Evolutionary conservation across 2,329 filamentous ascomycete species (phyloP).

Genomic region (Neonectria ditissima): DNA sequence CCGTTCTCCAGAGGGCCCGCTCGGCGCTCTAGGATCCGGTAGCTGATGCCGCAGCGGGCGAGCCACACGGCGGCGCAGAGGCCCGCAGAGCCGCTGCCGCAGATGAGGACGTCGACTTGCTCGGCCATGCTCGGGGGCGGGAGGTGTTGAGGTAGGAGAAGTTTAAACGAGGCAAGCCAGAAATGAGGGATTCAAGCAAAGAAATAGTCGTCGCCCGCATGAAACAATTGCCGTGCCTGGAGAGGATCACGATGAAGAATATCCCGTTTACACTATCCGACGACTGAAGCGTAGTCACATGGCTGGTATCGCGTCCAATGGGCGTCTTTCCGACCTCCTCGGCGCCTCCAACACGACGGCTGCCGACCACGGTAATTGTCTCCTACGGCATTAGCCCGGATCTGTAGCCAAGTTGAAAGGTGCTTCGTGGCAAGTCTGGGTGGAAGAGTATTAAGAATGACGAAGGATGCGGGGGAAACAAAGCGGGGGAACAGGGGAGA

Average conservation of each 20-base stretch:
- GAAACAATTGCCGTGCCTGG: not conserved
- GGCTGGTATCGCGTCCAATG: not conserved
- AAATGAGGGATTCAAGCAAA: not conserved
- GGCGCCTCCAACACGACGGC: not conserved
- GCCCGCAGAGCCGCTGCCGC: slow-evolving; percentile 33
- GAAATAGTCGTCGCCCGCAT: not conserved
- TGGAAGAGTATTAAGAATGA: not conserved
- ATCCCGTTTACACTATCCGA: not conserved
- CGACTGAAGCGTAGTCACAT: not conserved
- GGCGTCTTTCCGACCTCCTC: not conserved
- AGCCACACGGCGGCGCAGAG: slow-evolving; percentile 34
- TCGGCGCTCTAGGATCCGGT: slow-evolving; percentile 31
- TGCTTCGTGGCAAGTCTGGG: not conserved
- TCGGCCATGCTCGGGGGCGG: not conserved
- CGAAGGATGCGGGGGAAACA: slow-evolving; percentile 1
- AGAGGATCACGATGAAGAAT: not conserved
- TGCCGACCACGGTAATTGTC: not conserved
- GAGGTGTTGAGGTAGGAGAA: not conserved
- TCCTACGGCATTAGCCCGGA: not conserved
- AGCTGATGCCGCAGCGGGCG: slow-evolving; percentile 29
- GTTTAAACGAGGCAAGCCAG: not conserved
- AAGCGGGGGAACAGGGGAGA: not conserved
- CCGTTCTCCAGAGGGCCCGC: slow-evolving; percentile 29
- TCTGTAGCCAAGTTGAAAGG: not conserved
- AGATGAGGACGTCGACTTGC: slow-evolving; percentile 30